Base-by-base conservation (phyloP, 2,329 filamentous ascomycete species). In the Trichophyton mentagrophytes region DNA sequence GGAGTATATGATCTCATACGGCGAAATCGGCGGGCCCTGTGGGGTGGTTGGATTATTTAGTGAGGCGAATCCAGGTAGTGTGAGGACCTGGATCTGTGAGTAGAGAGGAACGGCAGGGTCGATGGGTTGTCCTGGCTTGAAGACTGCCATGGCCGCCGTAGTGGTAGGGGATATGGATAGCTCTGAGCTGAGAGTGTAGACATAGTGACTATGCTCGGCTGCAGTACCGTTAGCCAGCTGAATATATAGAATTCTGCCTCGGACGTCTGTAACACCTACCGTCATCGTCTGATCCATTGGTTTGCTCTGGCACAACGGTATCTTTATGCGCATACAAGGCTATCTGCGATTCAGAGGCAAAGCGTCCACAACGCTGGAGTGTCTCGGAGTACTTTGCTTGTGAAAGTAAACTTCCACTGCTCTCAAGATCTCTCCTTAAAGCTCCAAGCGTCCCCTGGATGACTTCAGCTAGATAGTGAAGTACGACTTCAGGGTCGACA, bases 1-100 rank as follows among this genome's bases (percentile, higher is more conserved):
- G 62, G 92, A 90, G 76, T 96, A 90, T 64, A 99, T 80, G 67
- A 92, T 87, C 75, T 97, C 92, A 76, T 90, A 96, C 2, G 92
- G 90, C 53, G 91, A 95, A 61, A 86, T 79, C 27, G 85, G 80
- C 61, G 85, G 81, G 62, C 85, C 86, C 72, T 90, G 87, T 67
- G 89, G 85, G 66, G 85, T 81, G 63, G 83, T 80, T 58, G 82
- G 78, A 66, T 82, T 84, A 67, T 83, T 85, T 62, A 87, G 80
- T 64, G 85, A 84, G 59, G 87, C 87, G 63, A 87, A 84, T 60
- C 92, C 89, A 9, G 93, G 91, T 64, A 99, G 79, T 72, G 95
- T 96, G 73, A 92, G 88, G 70, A 96, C 88, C 70, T 95, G 90
- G 68, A 99, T 85, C 77, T 99, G 93, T 61, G 86, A 86, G 67